phyloP scores from a whole-genome alignment of 1,284 basidiomycete species.

The Malassezia brasiliensis region DNA sequence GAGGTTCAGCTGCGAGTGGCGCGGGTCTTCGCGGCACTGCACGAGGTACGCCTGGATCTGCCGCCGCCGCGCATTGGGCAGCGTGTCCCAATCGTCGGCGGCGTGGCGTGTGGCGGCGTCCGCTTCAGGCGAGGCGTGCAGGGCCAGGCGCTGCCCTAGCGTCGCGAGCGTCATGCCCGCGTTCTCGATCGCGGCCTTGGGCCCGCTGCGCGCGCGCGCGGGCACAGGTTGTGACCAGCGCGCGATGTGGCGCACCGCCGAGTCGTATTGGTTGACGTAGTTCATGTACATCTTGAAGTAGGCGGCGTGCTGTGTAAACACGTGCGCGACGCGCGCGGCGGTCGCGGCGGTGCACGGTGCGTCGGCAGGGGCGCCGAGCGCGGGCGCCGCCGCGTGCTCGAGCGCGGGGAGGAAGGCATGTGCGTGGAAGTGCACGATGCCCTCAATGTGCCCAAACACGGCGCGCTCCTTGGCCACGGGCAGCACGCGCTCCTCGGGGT shows the following conservation, averaged over 20 bases:
- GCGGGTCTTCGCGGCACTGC: conserved; percentile 53
- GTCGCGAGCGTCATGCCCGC: neutral
- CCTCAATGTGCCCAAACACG: conserved; percentile 84
- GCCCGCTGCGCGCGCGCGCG: neutral
- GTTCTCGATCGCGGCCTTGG: conserved; percentile 3
- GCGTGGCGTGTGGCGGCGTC: neutral
- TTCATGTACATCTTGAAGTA: conserved; percentile 46
- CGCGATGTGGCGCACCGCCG: conserved; percentile 19
- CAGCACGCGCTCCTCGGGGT: conserved; percentile 61
- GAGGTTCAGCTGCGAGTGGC: conserved; percentile 89
- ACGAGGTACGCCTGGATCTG: conserved; percentile 38
- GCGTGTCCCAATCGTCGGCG: neutral
- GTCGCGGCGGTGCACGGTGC: conserved; percentile 65
- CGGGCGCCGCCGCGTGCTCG: conserved; percentile 55
- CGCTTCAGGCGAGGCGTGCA: neutral
- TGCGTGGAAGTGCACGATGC: conserved; percentile 80
- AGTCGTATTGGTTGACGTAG: conserved; percentile 45
- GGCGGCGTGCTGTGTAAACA: conserved; percentile 55
- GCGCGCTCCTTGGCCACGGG: conserved; percentile 75
- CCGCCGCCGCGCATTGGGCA: neutral
- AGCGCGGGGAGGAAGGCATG: conserved; percentile 83
- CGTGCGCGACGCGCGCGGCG: conserved; percentile 72
- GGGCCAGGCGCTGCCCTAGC: neutral
- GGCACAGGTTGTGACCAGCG: conserved; percentile 12
- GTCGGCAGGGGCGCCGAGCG: conserved; percentile 6